Base-by-base conservation (phyloP, 208 protist genomes). In the Wallacemonas sp. region DNA sequence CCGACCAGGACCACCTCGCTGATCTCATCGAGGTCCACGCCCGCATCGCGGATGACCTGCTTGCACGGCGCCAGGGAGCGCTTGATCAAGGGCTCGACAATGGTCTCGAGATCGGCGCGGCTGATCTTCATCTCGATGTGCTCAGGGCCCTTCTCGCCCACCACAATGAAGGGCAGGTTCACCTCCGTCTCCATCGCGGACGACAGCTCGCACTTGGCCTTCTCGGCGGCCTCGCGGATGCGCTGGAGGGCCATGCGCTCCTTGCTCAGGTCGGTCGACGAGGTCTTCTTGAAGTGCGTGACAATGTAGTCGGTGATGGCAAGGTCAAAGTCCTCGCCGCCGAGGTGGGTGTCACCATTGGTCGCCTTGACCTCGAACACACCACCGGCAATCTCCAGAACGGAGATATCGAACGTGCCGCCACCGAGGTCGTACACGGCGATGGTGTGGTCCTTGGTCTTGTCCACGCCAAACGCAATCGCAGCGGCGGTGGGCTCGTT, bases 401-500 rank as follows among this genome's bases (percentile, higher is more conserved):
- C 91, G 5, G 97, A 99, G 54, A 99, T 83, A 86, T 99, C 98
- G 79, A 99, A 99, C 96, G 94, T 72, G 82, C 98, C 8, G 97
- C 92, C 57, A 82, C 91, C 59, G 96, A 72, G 42, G 57, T 95
- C 77, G 29, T 84, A 76, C 73, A 86, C 76, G 33, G 68, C 72
- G 57, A 86, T 74, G 0, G 52, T 59, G 52, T 59, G 52, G 52
- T 59, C 52, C 52, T 59, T 59, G 31, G 52, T 59, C 52, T 59
- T 59, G 52, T 59, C 3, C 8, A 70, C 28, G 18, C 65, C 65
- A 20, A 57, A 70, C 3, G 65, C 45, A 22, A 99, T 79, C 29
- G 98, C 96, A 28, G 98, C 97, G 18, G 98, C 97, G 31, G 98
- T 99, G 46, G 98, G 98, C 84, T 99, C 98, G 90, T 99, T 99